Conservation (phyloP, 306 rosid genomes). For the Acacia melanoxylon region DNA sequence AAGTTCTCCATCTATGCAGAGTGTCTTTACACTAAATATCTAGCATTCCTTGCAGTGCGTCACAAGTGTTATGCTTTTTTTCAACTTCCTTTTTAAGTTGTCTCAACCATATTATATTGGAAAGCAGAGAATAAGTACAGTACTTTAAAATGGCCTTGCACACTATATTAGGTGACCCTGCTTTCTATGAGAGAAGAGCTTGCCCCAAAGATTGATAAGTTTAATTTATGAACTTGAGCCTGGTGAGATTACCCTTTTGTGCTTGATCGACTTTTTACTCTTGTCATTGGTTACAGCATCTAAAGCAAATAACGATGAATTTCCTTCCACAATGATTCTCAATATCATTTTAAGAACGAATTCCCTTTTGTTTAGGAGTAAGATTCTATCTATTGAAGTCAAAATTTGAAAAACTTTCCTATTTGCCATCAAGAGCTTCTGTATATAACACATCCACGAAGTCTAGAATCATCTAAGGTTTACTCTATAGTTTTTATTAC, state of each 20-base stretch:
- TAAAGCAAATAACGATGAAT: neutral
- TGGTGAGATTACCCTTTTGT: neutral
- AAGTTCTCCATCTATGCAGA: no score
- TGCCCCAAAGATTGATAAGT: neutral
- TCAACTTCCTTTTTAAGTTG: neutral
- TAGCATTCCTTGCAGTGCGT: no score
- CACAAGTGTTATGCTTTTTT: neutral
- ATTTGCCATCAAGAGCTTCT: neutral
- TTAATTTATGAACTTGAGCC: neutral
- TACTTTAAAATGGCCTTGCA: neutral
- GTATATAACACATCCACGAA: neutral
- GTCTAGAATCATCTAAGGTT: neutral
- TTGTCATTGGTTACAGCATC: slow-evolving; percentile 18
- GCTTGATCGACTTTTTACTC: neutral
- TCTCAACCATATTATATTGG: neutral
- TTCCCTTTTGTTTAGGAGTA: neutral
- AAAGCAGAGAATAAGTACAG: neutral
- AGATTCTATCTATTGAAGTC: neutral
- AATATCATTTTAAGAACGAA: neutral
- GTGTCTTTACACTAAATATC: no score
- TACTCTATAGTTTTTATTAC: neutral
- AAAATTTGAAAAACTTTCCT: neutral
- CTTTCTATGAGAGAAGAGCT: neutral
- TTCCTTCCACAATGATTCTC: neutral
- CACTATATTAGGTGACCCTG: neutral